phyloP scores from a whole-genome alignment of 257 asterid species.

The Penstemon eatonii region DNA sequence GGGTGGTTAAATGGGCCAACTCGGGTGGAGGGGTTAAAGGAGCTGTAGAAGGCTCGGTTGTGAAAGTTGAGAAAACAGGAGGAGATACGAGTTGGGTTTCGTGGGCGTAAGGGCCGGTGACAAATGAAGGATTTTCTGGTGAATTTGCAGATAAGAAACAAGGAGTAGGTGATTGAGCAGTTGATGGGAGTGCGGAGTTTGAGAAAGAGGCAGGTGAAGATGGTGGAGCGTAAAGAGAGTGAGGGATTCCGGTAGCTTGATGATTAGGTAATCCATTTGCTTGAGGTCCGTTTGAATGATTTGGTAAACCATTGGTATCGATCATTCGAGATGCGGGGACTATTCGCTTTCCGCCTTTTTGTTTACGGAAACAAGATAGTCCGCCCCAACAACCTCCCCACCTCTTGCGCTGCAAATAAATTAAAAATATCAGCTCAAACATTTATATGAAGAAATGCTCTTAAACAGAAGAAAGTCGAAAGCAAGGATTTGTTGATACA shows the following conservation, averaged over 20 bases:
- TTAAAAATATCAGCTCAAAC: slow-evolving; percentile 28
- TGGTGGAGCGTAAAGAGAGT: slow-evolving; percentile 70
- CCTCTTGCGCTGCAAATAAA: slow-evolving; percentile 63
- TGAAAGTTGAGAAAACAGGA: slow-evolving; percentile 82
- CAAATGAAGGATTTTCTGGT: slow-evolving; percentile 68
- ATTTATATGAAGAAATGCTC: not conserved
- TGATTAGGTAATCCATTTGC: slow-evolving; percentile 61
- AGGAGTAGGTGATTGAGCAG: slow-evolving; percentile 69
- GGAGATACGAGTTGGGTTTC: slow-evolving; percentile 87
- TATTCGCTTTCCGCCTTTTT: slow-evolving; percentile 78
- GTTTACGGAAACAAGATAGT: slow-evolving; percentile 72
- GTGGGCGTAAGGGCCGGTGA: slow-evolving; percentile 85
- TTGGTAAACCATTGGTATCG: slow-evolving; percentile 48
- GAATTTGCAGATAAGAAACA: slow-evolving; percentile 76
- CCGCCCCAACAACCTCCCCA: slow-evolving; percentile 86
- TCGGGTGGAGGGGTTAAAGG: slow-evolving; percentile 89
- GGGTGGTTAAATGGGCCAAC: slow-evolving; percentile 80
- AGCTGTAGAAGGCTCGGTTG: slow-evolving; percentile 91
- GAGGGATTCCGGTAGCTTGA: slow-evolving; percentile 51
- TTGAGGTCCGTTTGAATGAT: slow-evolving; percentile 64
- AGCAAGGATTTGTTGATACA: slow-evolving; percentile 25
- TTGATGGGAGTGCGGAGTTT: slow-evolving; percentile 70
- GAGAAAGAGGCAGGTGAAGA: slow-evolving; percentile 88
- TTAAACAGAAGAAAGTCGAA: slow-evolving; percentile 16
- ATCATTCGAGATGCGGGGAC: slow-evolving; percentile 77